Conservation (phyloP, 495 filamentous ascomycete species). For the Viridothelium virens region DNA sequence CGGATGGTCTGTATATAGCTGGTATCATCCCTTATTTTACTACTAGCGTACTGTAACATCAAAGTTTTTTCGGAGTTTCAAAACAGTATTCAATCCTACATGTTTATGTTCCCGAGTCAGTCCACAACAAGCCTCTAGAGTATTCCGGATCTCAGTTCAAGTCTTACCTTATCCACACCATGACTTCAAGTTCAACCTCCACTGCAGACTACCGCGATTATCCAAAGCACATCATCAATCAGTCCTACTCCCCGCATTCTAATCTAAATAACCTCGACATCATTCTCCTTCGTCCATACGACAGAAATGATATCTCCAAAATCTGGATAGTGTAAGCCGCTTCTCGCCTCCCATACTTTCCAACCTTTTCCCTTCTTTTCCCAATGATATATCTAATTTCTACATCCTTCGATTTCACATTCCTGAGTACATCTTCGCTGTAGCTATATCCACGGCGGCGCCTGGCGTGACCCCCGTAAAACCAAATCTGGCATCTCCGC, state of each 20-base stretch:
- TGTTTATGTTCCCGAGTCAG: no score
- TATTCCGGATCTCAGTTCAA: no score
- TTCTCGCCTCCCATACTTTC: not conserved
- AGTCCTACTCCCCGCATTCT: slow-evolving; percentile 21
- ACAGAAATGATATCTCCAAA: not conserved
- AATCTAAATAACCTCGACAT: slow-evolving; percentile 21
- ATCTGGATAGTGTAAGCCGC: slow-evolving; percentile 20
- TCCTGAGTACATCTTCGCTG: not conserved
- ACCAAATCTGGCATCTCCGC: slow-evolving; percentile 37
- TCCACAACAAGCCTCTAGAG: no score
- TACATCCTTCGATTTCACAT: not conserved
- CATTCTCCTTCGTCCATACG: slow-evolving; percentile 17
- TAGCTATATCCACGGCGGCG: slow-evolving; percentile 81
- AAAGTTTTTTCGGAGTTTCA: not conserved
- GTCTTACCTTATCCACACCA: not conserved
- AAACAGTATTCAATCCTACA: no score
- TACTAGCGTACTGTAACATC: not conserved
- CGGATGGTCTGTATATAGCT: not conserved
- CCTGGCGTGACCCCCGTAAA: slow-evolving; percentile 66
- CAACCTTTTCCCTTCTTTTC: not conserved
- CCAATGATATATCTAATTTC: not conserved
- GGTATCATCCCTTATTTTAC: not conserved
- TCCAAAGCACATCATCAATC: slow-evolving; percentile 16
- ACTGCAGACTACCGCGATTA: slow-evolving; percentile 3
- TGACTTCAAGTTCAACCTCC: slow-evolving; percentile 8